Evolutionary conservation across 2,329 filamentous ascomycete genomes (phyloP).

Genomic region (Botrytis paeoniae): DNA sequence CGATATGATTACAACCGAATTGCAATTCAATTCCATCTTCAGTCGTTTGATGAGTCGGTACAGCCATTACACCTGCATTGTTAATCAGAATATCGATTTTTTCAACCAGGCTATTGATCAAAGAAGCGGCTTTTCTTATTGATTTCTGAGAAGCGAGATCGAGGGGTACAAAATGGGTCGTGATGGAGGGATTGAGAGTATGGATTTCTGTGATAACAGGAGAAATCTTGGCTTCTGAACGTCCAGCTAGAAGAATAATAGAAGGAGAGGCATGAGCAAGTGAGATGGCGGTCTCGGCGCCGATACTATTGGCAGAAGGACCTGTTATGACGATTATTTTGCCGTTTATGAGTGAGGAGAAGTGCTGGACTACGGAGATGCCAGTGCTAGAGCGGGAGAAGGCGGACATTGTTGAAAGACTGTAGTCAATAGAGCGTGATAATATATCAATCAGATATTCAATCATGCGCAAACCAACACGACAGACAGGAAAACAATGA

Average conservation of each 20-base stretch:
- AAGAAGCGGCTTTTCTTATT: conserved; percentile 18
- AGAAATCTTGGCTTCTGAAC: conserved; percentile 26
- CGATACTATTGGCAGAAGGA: conserved; percentile 24
- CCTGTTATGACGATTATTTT: conserved; percentile 26
- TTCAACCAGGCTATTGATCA: conserved; percentile 39
- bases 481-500: not conserved
- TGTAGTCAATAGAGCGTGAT: not conserved
- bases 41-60: conserved; percentile 30
- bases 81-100: conserved; percentile 45
- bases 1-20: conserved; percentile 52
- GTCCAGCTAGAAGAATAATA: conserved; percentile 26
- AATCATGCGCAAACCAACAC: not conserved
- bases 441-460: not conserved
- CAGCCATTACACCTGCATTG: conserved; percentile 45
- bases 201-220: conserved; percentile 26
- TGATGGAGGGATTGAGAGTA: conserved; percentile 21
- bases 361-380: not conserved
- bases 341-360: not conserved
- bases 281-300: conserved; percentile 25
- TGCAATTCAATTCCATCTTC: conserved; percentile 50
- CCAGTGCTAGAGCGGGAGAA: conserved; percentile 3
- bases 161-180: conserved; percentile 21
- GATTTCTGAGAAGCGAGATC: conserved; percentile 42
- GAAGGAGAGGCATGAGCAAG: conserved; percentile 30
- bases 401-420: not conserved